Evolutionary conservation across 306 rosid species (phyloP), one percentile per base, ranked within the genome.

Genomic region (Luffa acutangula): DNA sequence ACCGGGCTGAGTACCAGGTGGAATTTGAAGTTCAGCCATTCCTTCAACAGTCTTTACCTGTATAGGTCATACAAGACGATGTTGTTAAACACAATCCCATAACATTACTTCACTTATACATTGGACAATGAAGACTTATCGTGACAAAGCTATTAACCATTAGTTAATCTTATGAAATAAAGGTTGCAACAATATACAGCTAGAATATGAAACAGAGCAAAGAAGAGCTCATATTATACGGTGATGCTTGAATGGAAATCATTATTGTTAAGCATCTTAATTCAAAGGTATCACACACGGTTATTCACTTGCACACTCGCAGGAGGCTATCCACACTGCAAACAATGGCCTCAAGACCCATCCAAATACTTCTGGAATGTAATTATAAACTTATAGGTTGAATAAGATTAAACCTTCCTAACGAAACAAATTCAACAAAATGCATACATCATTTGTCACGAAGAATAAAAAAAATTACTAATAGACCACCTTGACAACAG

Each of bases 41-140:
- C 93, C 99, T 88, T 95, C 97, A 70, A 92, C 96, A 18, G 98
- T 91, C 83, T 90, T 89, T n/a, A 92, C 97, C 97, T 92, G 84
- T 66, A 85, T 76, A 74, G 64, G 78, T 17, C 82, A 84, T 82
- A 82, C 76, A 10, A 69, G 20, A 69, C 10, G 54, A 43, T 7
- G 7, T 15, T 37, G 48, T 65, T 17, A 37, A 2, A 17, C 13
- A 7, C 12, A 66, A 66, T 41, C 74, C 51, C 43, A 39, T 10
- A 49, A 17, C 74, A 66, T 8, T 66, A 41, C 15, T 8, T 41
- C 74, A 66, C 15, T 41, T 66, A 39, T 66, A 18, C 31, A 18
- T 14, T 51, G 41, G 7, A 66, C 8, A 41, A 41, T 66, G 34
- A 66, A 18, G 48, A 18, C 13, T 18, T 66, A 11, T 66, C 6